Percentiles rank a stretch among this genome's conserved stretches.
These are phyloP conservation scores for Coemansia sp. DNA, from an alignment of 192 early-diverging fungal species.

Conservation along the genomic window DNA sequence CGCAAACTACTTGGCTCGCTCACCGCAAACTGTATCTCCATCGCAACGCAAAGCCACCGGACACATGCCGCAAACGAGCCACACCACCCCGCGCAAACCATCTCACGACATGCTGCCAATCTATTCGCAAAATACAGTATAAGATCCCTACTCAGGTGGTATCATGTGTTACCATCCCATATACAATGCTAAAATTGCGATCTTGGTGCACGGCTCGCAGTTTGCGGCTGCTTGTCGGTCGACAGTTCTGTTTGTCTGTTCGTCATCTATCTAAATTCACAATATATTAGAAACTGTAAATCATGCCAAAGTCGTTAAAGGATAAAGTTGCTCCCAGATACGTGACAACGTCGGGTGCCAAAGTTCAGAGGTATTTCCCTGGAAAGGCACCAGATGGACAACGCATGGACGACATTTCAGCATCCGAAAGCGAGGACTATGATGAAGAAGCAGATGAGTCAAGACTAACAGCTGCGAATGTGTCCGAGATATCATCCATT, in stretches of 20 bases:
- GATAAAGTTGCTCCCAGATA: constrained; percentile 1
- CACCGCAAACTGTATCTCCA: too few relatives aligned
- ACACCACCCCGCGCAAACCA: too few relatives aligned
- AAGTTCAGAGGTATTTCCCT: constrained; percentile 47
- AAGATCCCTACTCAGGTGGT: too few relatives aligned
- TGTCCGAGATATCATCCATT: not conserved
- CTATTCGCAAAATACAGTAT: too few relatives aligned
- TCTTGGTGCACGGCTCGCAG: not conserved
- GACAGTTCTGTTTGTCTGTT: not conserved
- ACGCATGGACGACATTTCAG: constrained; percentile 25
- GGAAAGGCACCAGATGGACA: constrained; percentile 40
- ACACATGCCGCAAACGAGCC: too few relatives aligned
- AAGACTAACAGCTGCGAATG: not conserved
- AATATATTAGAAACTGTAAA: not conserved
- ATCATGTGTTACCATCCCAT: not conserved
- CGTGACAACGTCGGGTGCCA: constrained; percentile 39
- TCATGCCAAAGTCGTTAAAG: constrained; percentile 6
- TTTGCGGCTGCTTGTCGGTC: not conserved
- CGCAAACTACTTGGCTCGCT: too few relatives aligned
- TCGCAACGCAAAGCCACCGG: too few relatives aligned
- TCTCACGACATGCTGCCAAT: too few relatives aligned
- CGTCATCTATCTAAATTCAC: not conserved
- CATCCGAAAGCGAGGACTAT: constrained; percentile 24
- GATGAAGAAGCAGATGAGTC: constrained; percentile 2
- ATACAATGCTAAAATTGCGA: not conserved